Evolutionary conservation across 768 basidiomycete genomes (phyloP).

Genomic region (Kockovaella imperatae): DNA sequence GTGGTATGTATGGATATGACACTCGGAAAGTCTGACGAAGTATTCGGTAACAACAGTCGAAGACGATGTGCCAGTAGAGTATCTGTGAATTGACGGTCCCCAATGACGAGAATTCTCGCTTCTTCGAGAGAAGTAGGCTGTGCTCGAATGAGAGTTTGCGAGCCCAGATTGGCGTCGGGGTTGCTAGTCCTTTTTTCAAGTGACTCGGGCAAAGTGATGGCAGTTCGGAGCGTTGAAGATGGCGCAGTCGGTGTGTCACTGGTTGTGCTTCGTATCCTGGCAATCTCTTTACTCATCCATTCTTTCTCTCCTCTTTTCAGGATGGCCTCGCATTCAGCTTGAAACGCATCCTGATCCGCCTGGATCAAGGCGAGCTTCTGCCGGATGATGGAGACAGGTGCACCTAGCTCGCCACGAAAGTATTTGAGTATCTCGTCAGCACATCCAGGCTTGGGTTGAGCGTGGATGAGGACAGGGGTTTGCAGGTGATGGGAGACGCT

Average conservation of each 20-base stretch:
- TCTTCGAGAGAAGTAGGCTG: constrained; percentile 9
- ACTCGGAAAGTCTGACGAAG: background rate
- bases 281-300: too few species aligned
- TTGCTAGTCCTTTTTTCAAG: background rate
- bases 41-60: constrained; percentile 8
- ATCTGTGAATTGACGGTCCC: constrained; percentile 90
- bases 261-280: too few species aligned
- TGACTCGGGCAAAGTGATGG: too few species aligned
- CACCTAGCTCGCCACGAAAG: constrained; percentile 55
- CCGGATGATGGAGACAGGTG: constrained; percentile 9
- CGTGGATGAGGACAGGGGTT: constrained; percentile 75
- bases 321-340: too few species aligned
- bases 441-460: constrained; percentile 72
- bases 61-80: constrained; percentile 70
- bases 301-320: background rate
- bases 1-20: constrained; percentile 43
- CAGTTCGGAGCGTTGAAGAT: too few species aligned
- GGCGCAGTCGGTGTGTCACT: too few species aligned
- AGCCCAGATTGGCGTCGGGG: background rate
- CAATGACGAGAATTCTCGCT: constrained; percentile 65
- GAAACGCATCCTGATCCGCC: background rate
- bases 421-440: constrained; percentile 63
- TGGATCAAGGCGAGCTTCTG: constrained; percentile 40
- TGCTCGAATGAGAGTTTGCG: constrained; percentile 2
- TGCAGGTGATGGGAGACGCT: constrained; percentile 68